Conservation (phyloP, 345 rosid species). For the Cardamine chenopodiifolia region DNA sequence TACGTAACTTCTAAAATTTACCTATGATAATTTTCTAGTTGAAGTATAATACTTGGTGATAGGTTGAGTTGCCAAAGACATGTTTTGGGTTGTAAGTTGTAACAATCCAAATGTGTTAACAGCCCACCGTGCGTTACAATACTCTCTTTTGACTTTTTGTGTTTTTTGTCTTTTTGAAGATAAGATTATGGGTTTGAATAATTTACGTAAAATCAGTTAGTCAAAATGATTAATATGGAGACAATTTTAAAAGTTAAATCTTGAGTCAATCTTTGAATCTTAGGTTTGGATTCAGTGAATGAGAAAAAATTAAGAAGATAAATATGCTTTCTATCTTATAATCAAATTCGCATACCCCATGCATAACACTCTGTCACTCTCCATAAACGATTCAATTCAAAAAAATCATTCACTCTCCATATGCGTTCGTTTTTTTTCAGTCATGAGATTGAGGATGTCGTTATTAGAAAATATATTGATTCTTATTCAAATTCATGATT, state of each 20-base stretch:
- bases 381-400: neutral
- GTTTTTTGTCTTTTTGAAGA: neutral
- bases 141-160: conserved; percentile 22
- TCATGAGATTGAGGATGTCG: neutral
- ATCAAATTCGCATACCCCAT: neutral
- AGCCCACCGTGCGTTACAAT: conserved; percentile 25
- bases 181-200: conserved; percentile 14
- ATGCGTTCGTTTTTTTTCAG: no score
- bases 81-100: conserved; percentile 15
- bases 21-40: no score
- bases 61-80: neutral
- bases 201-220: no score
- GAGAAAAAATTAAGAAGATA: neutral
- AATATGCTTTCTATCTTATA: neutral
- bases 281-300: conserved; percentile 17
- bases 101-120: conserved; percentile 21
- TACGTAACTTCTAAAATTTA: no score
- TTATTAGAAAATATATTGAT: neutral
- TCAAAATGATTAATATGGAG: no score
- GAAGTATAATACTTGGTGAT: no score
- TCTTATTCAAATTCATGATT: neutral
- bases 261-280: conserved; percentile 4
- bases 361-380: neutral
- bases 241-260: neutral
- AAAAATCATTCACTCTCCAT: neutral